These are phyloP conservation scores for Ceratobasidium papillatum DNA, from an alignment of 1,284 basidiomycete genomes.

Conservation along the genomic window DNA sequence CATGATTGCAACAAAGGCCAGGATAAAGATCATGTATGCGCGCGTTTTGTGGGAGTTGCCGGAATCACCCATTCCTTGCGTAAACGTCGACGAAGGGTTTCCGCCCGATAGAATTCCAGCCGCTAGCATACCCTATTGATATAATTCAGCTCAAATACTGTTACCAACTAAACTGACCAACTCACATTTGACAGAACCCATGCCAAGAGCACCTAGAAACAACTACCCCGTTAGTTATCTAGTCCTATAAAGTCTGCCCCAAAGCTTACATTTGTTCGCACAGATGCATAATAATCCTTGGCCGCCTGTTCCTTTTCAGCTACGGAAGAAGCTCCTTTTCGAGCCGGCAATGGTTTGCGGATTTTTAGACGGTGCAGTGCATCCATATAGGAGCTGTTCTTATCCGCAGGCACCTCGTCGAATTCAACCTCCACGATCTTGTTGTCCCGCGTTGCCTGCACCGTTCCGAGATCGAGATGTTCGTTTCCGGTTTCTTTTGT, in stretches of 20 bases:
- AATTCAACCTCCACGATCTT: slow-evolving; percentile 90
- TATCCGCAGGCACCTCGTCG: slow-evolving; percentile 84
- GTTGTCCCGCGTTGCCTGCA: slow-evolving; percentile 72
- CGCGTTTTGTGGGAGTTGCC: slow-evolving; percentile 66
- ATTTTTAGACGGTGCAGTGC: slow-evolving; percentile 83
- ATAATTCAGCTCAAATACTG: neutral
- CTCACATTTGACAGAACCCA: slow-evolving; percentile 87
- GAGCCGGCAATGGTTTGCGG: slow-evolving; percentile 60
- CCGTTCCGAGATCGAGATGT: slow-evolving; percentile 80
- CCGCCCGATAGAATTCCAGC: slow-evolving; percentile 77
- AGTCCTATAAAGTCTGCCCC: slow-evolving; percentile 42
- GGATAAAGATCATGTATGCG: slow-evolving; percentile 80
- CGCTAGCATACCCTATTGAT: slow-evolving; percentile 73
- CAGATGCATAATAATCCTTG: slow-evolving; percentile 89
- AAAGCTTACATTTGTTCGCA: slow-evolving; percentile 82
- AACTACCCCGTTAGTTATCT: slow-evolving; percentile 43
- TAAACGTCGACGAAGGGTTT: slow-evolving; percentile 70
- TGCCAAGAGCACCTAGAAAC: slow-evolving; percentile 69
- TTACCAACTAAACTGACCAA: slow-evolving; percentile 33
- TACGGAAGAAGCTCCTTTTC: slow-evolving; percentile 51
- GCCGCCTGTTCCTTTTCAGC: slow-evolving; percentile 77
- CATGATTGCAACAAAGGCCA: slow-evolving; percentile 79
- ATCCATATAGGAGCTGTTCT: slow-evolving; percentile 90
- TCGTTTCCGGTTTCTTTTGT: slow-evolving; percentile 79
- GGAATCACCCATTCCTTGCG: slow-evolving; percentile 51